A percentile compares a stretch with the other conserved stretches of the same genome.
These are phyloP conservation scores for Rhizopogon sp. DNA, from an alignment of 768 basidiomycete genomes.

Conservation along the genomic window DNA sequence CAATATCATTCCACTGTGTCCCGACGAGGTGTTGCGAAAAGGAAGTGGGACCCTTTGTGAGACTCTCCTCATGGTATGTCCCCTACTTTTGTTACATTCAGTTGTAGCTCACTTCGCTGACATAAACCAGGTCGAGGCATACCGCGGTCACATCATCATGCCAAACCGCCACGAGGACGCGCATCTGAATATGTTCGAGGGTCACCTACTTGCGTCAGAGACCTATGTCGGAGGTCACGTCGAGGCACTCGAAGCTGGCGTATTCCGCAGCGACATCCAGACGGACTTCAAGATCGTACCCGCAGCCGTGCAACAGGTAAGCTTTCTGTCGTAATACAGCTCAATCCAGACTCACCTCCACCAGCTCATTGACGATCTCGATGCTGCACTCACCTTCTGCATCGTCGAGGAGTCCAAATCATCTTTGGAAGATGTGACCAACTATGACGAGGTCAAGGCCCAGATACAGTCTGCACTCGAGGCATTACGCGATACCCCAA, in stretches of 20 bases:
- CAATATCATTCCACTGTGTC: slow-evolving; percentile 96
- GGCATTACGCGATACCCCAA: slow-evolving; percentile 85
- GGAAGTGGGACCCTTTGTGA: slow-evolving; percentile 97
- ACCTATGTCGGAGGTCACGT: slow-evolving; percentile 99
- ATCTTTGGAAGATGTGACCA: slow-evolving; percentile 78
- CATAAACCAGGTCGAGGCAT: slow-evolving; percentile 83
- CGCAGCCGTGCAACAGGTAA: slow-evolving; percentile 69
- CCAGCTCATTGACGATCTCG: slow-evolving; percentile 91
- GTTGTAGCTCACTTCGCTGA: slow-evolving; percentile 4
- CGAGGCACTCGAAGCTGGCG: slow-evolving; percentile 96
- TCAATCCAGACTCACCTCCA: background rate
- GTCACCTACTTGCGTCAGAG: slow-evolving; percentile 94
- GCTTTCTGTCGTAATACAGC: background rate
- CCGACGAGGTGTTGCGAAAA: slow-evolving; percentile 94
- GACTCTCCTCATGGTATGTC: slow-evolving; percentile 89
- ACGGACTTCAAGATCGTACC: slow-evolving; percentile 96
- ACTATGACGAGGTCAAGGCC: slow-evolving; percentile 89
- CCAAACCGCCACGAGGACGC: slow-evolving; percentile 95
- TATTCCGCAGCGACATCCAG: slow-evolving; percentile 93
- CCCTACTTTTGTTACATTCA: background rate
- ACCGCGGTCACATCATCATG: slow-evolving; percentile 89
- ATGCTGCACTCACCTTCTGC: slow-evolving; percentile 85
- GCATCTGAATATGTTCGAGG: slow-evolving; percentile 89
- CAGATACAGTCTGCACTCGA: slow-evolving; percentile 78
- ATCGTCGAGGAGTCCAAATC: slow-evolving; percentile 81